These are phyloP conservation scores for Haplosporangium sp. DNA, from an alignment of 371 early-diverging fungal genomes.

Conservation along the genomic window DNA sequence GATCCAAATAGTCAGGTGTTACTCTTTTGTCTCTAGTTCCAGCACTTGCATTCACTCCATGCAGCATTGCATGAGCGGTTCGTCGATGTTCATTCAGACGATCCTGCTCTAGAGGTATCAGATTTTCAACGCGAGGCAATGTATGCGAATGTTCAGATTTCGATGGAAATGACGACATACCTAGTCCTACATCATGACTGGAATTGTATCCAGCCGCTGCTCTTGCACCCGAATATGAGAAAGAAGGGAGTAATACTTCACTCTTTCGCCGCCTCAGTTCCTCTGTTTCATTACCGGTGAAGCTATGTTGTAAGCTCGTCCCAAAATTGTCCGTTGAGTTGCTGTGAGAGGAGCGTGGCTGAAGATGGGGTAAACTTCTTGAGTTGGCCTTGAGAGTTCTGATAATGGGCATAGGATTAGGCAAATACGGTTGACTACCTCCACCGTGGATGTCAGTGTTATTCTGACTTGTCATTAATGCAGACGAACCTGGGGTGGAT, in stretches of 20 bases:
- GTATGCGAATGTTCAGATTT: conserved; percentile 14
- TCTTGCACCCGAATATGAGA: conserved; percentile 15
- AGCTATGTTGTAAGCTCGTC: conserved; percentile 21
- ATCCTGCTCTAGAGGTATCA: conserved; percentile 40
- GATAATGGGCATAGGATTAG: conserved; percentile 11
- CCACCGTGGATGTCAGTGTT: conserved; percentile 3
- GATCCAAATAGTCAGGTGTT: conserved; percentile 7
- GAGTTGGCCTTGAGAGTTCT: conserved; percentile 49
- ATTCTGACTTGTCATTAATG: conserved; percentile 1
- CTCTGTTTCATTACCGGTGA: conserved; percentile 31
- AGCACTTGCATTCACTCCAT: conserved; percentile 6
- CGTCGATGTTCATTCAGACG: conserved; percentile 44
- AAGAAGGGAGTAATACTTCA: conserved; percentile 33
- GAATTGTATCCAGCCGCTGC: background rate
- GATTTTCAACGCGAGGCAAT: conserved; percentile 26
- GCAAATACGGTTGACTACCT: conserved; percentile 12
- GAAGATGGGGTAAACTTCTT: conserved; percentile 46
- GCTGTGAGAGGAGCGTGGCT: conserved; percentile 27
- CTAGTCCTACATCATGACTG: conserved; percentile 33
- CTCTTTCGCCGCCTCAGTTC: conserved; percentile 44
- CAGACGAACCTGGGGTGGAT: conserved; percentile 10
- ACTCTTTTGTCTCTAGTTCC: conserved; percentile 13
- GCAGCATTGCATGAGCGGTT: conserved; percentile 33
- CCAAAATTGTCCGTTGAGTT: conserved; percentile 22
- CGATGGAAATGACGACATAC: conserved; percentile 28